These are phyloP conservation scores for Suillus subaureus DNA, from an alignment of 768 basidiomycete genomes.

Conservation along the genomic window DNA sequence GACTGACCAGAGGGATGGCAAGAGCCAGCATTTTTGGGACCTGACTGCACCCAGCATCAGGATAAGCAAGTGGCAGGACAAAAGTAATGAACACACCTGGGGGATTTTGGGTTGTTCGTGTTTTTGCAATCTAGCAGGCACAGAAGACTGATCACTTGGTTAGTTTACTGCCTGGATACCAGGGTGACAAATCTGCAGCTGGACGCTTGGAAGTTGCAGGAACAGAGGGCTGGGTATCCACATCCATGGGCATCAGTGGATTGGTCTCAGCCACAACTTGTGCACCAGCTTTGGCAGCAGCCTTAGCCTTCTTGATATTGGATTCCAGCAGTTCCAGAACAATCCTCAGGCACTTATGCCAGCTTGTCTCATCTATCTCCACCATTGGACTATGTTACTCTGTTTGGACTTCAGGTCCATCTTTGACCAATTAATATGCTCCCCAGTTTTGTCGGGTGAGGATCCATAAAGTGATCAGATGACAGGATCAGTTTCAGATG, in stretches of 20 bases:
- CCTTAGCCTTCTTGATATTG: not conserved
- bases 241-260: not conserved
- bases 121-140: not conserved
- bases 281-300: too few species aligned
- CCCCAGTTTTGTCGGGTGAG: not conserved
- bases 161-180: not conserved
- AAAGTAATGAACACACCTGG: too few species aligned
- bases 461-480: not conserved
- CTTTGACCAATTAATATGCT: fast-evolving
- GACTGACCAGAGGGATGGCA: too few species aligned
- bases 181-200: not conserved
- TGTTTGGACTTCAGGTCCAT: not conserved
- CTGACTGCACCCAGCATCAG: too few species aligned
- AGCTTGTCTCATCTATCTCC: not conserved
- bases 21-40: too few species aligned
- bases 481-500: not conserved
- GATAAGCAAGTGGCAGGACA: too few species aligned
- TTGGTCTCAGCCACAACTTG: not conserved
- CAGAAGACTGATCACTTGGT: not conserved
- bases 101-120: not conserved
- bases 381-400: not conserved
- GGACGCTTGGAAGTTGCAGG: not conserved
- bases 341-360: not conserved
- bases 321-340: not conserved
- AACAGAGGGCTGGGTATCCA: not conserved